Conservation (phyloP, 495 filamentous ascomycete genomes). For the Penicillium cinerascens region DNA sequence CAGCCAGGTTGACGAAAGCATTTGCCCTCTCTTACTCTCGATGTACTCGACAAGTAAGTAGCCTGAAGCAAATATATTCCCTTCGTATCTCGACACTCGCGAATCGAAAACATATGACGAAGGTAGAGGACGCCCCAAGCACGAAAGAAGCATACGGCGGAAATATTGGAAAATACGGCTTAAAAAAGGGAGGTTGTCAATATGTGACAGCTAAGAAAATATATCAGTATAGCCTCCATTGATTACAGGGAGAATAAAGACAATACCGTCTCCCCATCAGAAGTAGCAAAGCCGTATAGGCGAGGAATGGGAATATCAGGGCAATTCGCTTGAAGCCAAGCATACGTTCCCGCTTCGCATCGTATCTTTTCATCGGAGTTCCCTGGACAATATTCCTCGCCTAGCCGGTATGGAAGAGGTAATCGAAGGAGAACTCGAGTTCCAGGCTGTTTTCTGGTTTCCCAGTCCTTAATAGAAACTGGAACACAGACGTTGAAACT, state of each 20-base stretch:
- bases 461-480: conserved; percentile 15
- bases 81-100: neutral
- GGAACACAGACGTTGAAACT: conserved; percentile 36
- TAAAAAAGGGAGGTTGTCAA: conserved; percentile 26
- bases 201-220: conserved; percentile 24
- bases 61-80: conserved; percentile 6
- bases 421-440: conserved; percentile 30
- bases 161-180: conserved; percentile 19
- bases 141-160: conserved; percentile 15
- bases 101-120: conserved; percentile 23
- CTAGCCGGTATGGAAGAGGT: conserved; percentile 32
- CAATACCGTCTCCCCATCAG: conserved; percentile 24
- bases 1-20: conserved; percentile 36
- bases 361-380: conserved; percentile 36
- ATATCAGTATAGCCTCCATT: conserved; percentile 2
- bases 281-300: conserved; percentile 35
- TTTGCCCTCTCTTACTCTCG: conserved; percentile 19
- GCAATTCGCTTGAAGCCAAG: conserved; percentile 16
- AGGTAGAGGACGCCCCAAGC: conserved; percentile 22
- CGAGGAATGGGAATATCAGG: conserved; percentile 20
- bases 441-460: conserved; percentile 1
- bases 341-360: conserved; percentile 31
- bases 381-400: conserved; percentile 26
- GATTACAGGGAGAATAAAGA: neutral
- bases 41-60: conserved; percentile 39